Evolutionary conservation across 495 filamentous ascomycete species (phyloP), one percentile per base, ranked within the genome.

Genomic region (Polyplosphaeria fusca): DNA sequence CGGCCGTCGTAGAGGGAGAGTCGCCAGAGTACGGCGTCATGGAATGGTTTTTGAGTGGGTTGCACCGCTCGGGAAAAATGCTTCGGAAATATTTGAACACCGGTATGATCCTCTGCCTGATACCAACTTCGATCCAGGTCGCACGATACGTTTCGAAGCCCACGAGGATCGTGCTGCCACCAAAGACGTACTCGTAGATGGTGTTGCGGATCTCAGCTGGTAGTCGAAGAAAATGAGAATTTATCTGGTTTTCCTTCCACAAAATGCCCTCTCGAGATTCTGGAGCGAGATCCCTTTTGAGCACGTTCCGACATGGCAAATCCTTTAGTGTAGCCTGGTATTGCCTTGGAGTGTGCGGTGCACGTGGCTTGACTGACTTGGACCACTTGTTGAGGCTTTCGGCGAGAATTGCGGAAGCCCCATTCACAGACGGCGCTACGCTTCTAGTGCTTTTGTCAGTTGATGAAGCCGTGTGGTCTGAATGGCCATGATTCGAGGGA

Each of bases 151-250:
- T 51, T 4, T 26, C 11, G 28, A 26, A 58, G 5, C 14, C 5
- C 5, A 58, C 35, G 22, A 13, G 3, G 19, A 58, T 52, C 5
- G 23, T 49, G 7, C 39, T 20, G 1, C 26, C 25, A 13, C 47
- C 26, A 22, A 51, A 25, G 14, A 55, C 50, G 41, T 26, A 40
- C 19, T 60, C 51, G 28, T 55, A 64, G 55, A 60, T 60, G 13
- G 22, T 40, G 16, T 50, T 49, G 19, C 50, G 55, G 12, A 64
- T 19, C 11, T 50, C 43, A 2, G 37, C 28, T 2, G 61, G 61
- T 0, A 64, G 56, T 30, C 45, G 27, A 14, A 64, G 41, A 13
- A 64, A 56, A 5, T 23, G 44, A 1, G 46, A 58, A 26, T 45
- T 38, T 5, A 18, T 3, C 28, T 58, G 47, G 22, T 58, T 58